Evolutionary conservation across 2,329 filamentous ascomycete species (phyloP).

Genomic region (Orbilia oligospora): DNA sequence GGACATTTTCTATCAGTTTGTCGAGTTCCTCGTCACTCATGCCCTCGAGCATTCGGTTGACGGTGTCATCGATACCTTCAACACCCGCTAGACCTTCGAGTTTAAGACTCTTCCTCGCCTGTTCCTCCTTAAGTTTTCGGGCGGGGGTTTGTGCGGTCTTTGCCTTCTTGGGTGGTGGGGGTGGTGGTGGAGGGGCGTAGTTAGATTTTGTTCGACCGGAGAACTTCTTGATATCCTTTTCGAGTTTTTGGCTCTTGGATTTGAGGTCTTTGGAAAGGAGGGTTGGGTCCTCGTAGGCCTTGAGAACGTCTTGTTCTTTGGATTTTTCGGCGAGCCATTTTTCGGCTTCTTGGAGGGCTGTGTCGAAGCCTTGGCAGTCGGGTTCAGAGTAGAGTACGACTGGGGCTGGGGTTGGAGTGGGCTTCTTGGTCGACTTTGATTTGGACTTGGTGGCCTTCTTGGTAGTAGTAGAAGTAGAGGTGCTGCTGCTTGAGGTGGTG

Average conservation of each 20-base stretch:
- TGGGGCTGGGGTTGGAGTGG: conserved; percentile 70
- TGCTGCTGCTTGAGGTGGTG: conserved; percentile 64
- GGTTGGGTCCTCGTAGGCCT: conserved; percentile 79
- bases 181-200: conserved; percentile 45
- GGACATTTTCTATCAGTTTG: conserved; percentile 48
- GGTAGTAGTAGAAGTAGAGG: conserved; percentile 66
- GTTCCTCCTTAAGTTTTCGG: conserved; percentile 11
- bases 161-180: conserved; percentile 36
- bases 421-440: conserved; percentile 63
- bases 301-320: conserved; percentile 78
- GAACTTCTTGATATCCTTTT: conserved; percentile 46
- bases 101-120: conserved; percentile 26
- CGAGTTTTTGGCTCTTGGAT: conserved; percentile 68
- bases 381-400: conserved; percentile 79
- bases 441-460: conserved; percentile 66
- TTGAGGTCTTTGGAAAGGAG: conserved; percentile 80
- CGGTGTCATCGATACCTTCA: conserved; percentile 80
- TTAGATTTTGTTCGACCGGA: conserved; percentile 42
- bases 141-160: conserved; percentile 2
- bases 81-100: conserved; percentile 75
- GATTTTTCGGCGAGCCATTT: conserved; percentile 83
- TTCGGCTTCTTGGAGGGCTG: conserved; percentile 74
- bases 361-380: conserved; percentile 78
- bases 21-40: conserved; percentile 51
- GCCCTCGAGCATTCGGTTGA: conserved; percentile 86